These are phyloP conservation scores for Colletotrichum sp. DNA, from an alignment of 2,329 filamentous ascomycete species.

Conservation along the genomic window DNA sequence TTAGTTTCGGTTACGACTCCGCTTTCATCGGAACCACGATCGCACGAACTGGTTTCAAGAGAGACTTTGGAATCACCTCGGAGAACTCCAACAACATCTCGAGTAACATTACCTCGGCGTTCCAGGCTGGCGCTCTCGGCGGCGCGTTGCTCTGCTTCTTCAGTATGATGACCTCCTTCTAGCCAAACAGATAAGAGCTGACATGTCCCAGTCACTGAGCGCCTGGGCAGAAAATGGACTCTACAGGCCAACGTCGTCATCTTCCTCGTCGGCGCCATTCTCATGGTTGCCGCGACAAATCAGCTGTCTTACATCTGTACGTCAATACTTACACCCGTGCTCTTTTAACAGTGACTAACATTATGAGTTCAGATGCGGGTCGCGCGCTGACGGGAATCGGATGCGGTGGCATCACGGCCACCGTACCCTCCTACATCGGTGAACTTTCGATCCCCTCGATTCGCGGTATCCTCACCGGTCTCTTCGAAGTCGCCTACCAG, in stretches of 20 bases:
- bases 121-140: conserved; percentile 57
- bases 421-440: conserved; percentile 67
- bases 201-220: conserved; percentile 41
- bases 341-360: not conserved
- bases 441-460: conserved; percentile 65
- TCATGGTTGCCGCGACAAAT: conserved; percentile 45
- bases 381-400: conserved; percentile 63
- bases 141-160: conserved; percentile 54
- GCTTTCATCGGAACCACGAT: conserved; percentile 62
- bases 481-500: conserved; percentile 59
- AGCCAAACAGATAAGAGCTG: rapidly evolving
- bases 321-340: too few relatives aligned
- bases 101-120: conserved; percentile 50
- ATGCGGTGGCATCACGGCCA: conserved; percentile 61
- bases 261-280: conserved; percentile 48
- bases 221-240: conserved; percentile 54
- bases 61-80: conserved; percentile 39
- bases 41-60: conserved; percentile 50
- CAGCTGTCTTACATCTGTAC: conserved; percentile 49
- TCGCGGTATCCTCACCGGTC: conserved; percentile 62
- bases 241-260: conserved; percentile 49
- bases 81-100: conserved; percentile 34
- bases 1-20: conserved; percentile 56
- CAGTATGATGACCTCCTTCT: conserved; percentile 22
- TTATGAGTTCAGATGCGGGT: conserved; percentile 39